These are phyloP conservation scores for Taphrina sp. DNA, from an alignment of 1,139 yeast genomes.

Conservation along the genomic window DNA sequence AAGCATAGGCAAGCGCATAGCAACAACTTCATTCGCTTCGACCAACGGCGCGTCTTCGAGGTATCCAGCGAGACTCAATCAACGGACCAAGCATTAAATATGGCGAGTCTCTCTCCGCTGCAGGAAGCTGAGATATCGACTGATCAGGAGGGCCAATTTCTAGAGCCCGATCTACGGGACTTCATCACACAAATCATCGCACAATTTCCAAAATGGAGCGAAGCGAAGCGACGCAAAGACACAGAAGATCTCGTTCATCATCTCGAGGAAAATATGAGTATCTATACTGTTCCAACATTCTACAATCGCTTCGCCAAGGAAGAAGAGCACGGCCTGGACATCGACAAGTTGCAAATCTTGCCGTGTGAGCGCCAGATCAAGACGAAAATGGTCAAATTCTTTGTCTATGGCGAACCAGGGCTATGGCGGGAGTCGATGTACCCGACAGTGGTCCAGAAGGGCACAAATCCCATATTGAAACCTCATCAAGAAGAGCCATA, in stretches of 20 bases:
- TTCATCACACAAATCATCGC: slow-evolving; percentile 25
- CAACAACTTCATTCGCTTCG: no score
- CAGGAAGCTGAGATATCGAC: slow-evolving; percentile 19
- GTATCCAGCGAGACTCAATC: no score
- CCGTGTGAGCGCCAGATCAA: slow-evolving; percentile 27
- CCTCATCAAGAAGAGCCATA: slow-evolving; percentile 29
- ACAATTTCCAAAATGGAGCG: slow-evolving; percentile 28
- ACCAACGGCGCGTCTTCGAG: no score
- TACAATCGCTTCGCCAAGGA: slow-evolving; percentile 29
- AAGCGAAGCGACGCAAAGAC: slow-evolving; percentile 19
- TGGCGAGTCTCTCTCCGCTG: slow-evolving; percentile 21
- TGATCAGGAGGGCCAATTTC: slow-evolving; percentile 14
- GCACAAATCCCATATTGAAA: slow-evolving; percentile 22
- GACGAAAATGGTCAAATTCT: slow-evolving; percentile 26
- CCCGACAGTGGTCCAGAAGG: slow-evolving; percentile 12
- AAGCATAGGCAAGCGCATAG: no score
- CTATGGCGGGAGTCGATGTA: slow-evolving; percentile 28
- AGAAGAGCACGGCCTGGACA: slow-evolving; percentile 29
- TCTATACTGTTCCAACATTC: slow-evolving; percentile 27
- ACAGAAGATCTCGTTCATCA: slow-evolving; percentile 18
- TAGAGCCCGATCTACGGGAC: slow-evolving; percentile 30
- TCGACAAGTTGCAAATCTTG: slow-evolving; percentile 25
- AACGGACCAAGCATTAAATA: neutral
- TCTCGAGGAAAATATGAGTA: slow-evolving; percentile 19
- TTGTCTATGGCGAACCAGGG: slow-evolving; percentile 30